Evolutionary conservation across 2,329 filamentous ascomycete species (phyloP).

Genomic region (Fonsecaea pedrosoi): DNA sequence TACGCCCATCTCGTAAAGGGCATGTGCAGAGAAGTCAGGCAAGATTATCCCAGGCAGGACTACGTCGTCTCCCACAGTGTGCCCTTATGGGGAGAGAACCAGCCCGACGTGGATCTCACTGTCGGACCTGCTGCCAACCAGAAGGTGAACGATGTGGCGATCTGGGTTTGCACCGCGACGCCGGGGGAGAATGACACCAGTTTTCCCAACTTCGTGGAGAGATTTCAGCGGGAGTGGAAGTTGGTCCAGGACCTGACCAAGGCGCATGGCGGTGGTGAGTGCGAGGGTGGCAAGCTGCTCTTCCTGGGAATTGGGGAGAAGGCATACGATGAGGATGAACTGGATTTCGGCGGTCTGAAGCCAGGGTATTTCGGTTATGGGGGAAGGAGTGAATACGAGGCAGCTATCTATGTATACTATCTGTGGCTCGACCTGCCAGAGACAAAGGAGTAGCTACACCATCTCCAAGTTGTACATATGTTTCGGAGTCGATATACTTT

Average conservation of each 20-base stretch:
- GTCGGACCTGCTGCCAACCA: background rate
- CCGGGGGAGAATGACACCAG: background rate
- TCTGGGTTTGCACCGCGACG: background rate
- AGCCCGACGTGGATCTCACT: background rate
- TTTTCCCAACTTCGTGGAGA: slow-evolving; percentile 1
- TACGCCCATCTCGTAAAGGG: background rate
- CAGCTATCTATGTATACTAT: background rate
- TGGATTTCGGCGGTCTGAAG: background rate
- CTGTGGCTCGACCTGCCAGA: background rate
- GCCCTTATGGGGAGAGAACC: background rate
- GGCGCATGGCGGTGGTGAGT: background rate
- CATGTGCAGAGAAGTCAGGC: background rate
- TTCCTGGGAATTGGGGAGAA: background rate
- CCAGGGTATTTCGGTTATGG: background rate
- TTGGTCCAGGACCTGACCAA: background rate
- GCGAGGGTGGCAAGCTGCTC: background rate
- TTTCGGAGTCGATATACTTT: background rate
- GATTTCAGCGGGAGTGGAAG: background rate
- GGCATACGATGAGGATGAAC: background rate
- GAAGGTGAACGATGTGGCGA: background rate
- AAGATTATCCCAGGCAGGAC: background rate
- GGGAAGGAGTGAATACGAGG: background rate
- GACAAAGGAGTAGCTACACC: background rate
- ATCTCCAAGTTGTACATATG: background rate
- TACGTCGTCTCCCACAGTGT: background rate